A percentile compares a stretch with the other conserved stretches of the same genome.
Evolutionary conservation across 495 filamentous ascomycete genomes (phyloP).

Genomic region (Entonaema liquescens): DNA sequence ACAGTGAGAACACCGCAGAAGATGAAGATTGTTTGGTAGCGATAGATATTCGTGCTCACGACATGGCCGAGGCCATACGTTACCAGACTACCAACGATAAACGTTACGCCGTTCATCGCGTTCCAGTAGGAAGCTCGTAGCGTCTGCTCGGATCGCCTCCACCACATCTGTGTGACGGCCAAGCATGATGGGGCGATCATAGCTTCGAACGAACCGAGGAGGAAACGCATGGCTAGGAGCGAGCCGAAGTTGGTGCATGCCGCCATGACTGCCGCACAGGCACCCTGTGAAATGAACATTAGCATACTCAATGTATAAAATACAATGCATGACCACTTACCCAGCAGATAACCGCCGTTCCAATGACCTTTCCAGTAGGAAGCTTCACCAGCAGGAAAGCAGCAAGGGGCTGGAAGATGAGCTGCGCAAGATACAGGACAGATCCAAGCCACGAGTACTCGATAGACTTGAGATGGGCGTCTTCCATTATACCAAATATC

Average conservation of each 20-base stretch:
- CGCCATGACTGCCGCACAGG: slow-evolving; percentile 51
- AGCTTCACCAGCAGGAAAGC: slow-evolving; percentile 61
- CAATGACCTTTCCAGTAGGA: slow-evolving; percentile 56
- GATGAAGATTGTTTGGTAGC: slow-evolving; percentile 69
- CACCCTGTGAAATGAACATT: slow-evolving; percentile 34
- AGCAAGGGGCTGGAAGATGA: slow-evolving; percentile 56
- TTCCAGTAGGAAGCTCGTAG: slow-evolving; percentile 61
- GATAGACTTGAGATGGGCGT: slow-evolving; percentile 57
- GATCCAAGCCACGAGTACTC: slow-evolving; percentile 61
- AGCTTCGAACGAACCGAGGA: slow-evolving; percentile 54
- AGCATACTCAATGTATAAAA: neutral
- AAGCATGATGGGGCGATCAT: slow-evolving; percentile 59
- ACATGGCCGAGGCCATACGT: slow-evolving; percentile 70
- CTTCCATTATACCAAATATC: slow-evolving; percentile 63
- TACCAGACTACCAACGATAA: slow-evolving; percentile 60
- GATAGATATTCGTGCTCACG: slow-evolving; percentile 57
- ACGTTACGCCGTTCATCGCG: slow-evolving; percentile 60
- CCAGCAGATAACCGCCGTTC: slow-evolving; percentile 53
- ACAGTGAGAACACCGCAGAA: slow-evolving; percentile 61
- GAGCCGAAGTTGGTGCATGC: slow-evolving; percentile 54
- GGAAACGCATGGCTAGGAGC: slow-evolving; percentile 55
- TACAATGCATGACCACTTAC: slow-evolving; percentile 14
- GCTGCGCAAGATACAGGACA: slow-evolving; percentile 55
- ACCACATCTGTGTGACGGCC: slow-evolving; percentile 66
- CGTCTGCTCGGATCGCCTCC: slow-evolving; percentile 60